These are phyloP conservation scores for Fusarium mundagurra DNA, from an alignment of 2,329 filamentous ascomycete genomes.

Conservation along the genomic window DNA sequence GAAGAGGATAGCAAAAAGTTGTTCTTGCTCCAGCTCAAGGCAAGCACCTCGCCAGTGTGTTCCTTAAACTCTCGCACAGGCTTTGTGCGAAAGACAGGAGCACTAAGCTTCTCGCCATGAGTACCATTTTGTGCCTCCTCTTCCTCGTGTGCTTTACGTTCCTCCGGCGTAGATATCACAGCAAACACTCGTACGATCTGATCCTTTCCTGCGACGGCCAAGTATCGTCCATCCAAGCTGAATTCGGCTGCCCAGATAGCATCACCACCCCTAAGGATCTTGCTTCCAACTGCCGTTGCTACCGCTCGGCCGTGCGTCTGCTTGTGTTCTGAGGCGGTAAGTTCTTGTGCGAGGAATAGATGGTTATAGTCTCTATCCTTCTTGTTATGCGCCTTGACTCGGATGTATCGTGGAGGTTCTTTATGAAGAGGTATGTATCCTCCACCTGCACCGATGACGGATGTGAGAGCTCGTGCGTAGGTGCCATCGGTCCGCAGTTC, in stretches of 20 bases:
- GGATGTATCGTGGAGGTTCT: constrained; percentile 90
- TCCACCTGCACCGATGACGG: constrained; percentile 71
- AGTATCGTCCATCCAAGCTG: constrained; percentile 88
- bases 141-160: constrained; percentile 77
- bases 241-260: constrained; percentile 95
- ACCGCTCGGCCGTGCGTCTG: constrained; percentile 44
- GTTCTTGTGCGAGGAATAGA: constrained; percentile 90
- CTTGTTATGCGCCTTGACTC: constrained; percentile 83
- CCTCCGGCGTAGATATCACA: constrained; percentile 83
- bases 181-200: constrained; percentile 87
- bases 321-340: constrained; percentile 67
- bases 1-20: constrained; percentile 95
- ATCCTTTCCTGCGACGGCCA: constrained; percentile 94
- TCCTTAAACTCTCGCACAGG: constrained; percentile 83
- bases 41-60: constrained; percentile 86
- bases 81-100: constrained; percentile 86
- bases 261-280: constrained; percentile 59
- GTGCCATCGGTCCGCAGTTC: constrained; percentile 78
- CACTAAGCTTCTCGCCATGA: constrained; percentile 74
- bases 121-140: constrained; percentile 56
- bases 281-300: constrained; percentile 53
- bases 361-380: constrained; percentile 83
- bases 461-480: constrained; percentile 84
- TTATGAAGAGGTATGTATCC: constrained; percentile 89
- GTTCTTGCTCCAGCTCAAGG: constrained; percentile 98